phyloP scores from a whole-genome alignment of 371 early-diverging fungal genomes.

The Capillidium heterosporum region DNA sequence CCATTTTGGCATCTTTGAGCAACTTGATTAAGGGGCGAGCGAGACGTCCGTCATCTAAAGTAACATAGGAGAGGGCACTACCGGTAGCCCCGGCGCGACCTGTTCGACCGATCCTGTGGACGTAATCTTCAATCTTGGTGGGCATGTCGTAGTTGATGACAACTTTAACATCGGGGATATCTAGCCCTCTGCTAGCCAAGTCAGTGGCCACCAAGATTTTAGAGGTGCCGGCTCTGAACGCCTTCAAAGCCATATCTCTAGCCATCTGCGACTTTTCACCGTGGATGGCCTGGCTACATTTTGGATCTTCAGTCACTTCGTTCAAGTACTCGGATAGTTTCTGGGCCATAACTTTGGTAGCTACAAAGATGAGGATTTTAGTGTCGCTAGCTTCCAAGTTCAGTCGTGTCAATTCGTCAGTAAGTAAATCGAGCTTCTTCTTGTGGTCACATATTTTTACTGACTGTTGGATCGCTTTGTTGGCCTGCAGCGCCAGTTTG shows the following conservation, averaged over 20 bases:
- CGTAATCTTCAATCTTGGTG: background rate
- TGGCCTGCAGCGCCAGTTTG: background rate
- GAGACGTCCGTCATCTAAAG: background rate
- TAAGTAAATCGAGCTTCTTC: background rate
- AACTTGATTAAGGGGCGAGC: background rate
- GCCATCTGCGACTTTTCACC: background rate
- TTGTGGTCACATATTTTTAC: background rate
- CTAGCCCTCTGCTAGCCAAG: background rate
- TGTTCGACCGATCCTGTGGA: background rate
- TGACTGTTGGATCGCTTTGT: background rate
- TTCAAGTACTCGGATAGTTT: background rate
- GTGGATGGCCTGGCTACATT: background rate
- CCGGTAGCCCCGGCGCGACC: background rate
- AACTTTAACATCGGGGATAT: background rate
- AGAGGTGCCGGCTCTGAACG: background rate
- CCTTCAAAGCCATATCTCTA: background rate
- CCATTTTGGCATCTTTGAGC: background rate
- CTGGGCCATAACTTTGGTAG: background rate
- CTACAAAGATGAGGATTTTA: background rate
- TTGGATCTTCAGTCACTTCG: background rate
- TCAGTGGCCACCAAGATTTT: background rate
- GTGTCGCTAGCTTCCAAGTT: background rate
- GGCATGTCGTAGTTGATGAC: conserved; percentile 1
- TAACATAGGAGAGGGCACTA: background rate
- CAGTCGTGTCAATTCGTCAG: background rate